phyloP scores from a whole-genome alignment of 495 filamentous ascomycete genomes.

The Gamarada debralockiae region DNA sequence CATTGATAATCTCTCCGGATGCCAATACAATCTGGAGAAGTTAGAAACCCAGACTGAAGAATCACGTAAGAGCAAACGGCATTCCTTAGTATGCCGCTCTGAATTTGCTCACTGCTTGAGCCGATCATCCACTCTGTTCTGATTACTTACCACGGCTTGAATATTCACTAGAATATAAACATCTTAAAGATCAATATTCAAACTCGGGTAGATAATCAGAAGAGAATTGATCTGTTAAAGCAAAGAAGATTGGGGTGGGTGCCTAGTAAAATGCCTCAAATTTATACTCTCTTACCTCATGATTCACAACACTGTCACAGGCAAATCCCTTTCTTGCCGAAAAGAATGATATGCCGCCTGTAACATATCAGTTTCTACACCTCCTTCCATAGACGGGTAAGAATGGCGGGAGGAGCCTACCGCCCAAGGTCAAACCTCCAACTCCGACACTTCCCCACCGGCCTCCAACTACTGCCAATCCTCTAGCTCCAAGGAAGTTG shows the following conservation, averaged over 20 bases:
- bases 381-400: not conserved
- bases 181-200: too few relatives aligned
- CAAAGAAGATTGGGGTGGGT: too few relatives aligned
- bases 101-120: too few relatives aligned
- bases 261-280: too few relatives aligned
- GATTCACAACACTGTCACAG: constrained; percentile 39
- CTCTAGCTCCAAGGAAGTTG: not conserved
- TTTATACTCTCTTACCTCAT: too few relatives aligned
- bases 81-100: too few relatives aligned
- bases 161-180: too few relatives aligned
- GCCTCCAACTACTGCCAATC: not conserved
- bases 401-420: not conserved
- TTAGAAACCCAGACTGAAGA: too few relatives aligned
- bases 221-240: not conserved
- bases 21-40: constrained; percentile 40
- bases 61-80: too few relatives aligned
- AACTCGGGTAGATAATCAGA: not conserved
- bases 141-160: too few relatives aligned
- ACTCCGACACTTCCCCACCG: not conserved
- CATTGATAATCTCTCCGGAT: constrained; percentile 42
- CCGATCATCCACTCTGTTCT: too few relatives aligned
- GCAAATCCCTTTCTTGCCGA: constrained; percentile 31
- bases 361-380: not conserved
- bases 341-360: not conserved
- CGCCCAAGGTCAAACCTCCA: not conserved